phyloP scores from a whole-genome alignment of 176 grass and related monocot species.

The Guadua angustifolia region DNA sequence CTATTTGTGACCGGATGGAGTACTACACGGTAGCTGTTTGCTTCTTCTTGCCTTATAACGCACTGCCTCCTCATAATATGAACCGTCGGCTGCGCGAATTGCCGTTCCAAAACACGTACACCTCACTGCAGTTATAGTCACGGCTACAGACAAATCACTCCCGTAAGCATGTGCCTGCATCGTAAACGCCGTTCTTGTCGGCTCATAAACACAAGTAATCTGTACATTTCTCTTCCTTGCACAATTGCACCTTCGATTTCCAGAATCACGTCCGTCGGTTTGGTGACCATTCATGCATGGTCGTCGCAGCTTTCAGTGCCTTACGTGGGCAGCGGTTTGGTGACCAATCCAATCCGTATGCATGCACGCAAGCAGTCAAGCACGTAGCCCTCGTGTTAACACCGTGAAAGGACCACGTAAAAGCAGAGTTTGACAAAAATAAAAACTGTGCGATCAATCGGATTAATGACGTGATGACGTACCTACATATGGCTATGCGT shows the following conservation, averaged over 20 bases:
- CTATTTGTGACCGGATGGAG: too few species aligned
- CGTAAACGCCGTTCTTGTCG: not conserved
- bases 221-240: not conserved
- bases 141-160: not conserved
- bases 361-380: not conserved
- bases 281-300: not conserved
- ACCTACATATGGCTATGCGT: not conserved
- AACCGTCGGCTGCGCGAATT: not conserved
- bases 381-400: not conserved
- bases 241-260: not conserved
- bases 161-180: not conserved
- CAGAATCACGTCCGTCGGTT: not conserved
- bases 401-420: constrained; percentile 7
- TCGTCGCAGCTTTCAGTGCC: not conserved
- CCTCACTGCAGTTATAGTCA: not conserved
- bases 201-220: not conserved
- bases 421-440: not conserved
- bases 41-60: not conserved
- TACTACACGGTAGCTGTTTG: not conserved
- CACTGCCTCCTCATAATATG: not conserved
- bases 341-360: constrained; percentile 7
- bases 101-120: not conserved
- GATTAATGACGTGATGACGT: not conserved
- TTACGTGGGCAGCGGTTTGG: not conserved
- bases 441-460: not conserved